A percentile compares a stretch with the other conserved stretches of the same genome.
Evolutionary conservation across 768 basidiomycete genomes (phyloP).

Genomic region (Austroboletus eburneus): DNA sequence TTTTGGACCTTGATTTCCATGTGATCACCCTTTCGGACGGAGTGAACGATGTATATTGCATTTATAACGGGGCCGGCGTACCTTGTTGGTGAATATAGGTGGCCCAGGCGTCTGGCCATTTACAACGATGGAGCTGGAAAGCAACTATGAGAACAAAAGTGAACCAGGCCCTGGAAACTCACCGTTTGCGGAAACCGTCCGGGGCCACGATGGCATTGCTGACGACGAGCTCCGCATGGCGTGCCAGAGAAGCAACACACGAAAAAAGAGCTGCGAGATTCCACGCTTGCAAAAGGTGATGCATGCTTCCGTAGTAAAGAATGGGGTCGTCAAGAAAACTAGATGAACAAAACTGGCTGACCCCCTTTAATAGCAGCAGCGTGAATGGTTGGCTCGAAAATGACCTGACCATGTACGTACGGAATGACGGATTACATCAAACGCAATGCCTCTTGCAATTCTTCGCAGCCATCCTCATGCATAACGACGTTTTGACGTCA

Average conservation of each 20-base stretch:
- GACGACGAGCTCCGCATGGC: constrained; percentile 27
- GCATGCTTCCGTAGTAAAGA: constrained; percentile 4
- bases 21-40: constrained; percentile 30
- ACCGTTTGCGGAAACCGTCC: constrained; percentile 38
- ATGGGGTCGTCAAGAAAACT: not conserved
- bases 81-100: constrained; percentile 39
- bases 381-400: too few species aligned
- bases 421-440: too few species aligned
- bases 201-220: constrained; percentile 40
- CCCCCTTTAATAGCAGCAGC: too few species aligned
- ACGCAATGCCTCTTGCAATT: too few species aligned
- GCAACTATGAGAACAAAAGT: not conserved
- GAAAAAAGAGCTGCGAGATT: constrained; percentile 8
- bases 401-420: too few species aligned
- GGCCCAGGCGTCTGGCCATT: constrained; percentile 40
- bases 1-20: constrained; percentile 43
- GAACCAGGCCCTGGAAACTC: constrained; percentile 1
- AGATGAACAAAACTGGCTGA: too few species aligned
- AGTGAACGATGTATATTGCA: not conserved
- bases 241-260: constrained; percentile 10
- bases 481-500: too few species aligned
- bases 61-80: not conserved
- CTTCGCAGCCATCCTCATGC: too few species aligned
- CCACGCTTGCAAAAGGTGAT: constrained; percentile 6
- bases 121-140: constrained; percentile 34